A percentile compares a stretch with the other conserved stretches of the same genome.
These are phyloP conservation scores for Aspergillus sp. DNA, from an alignment of 2,329 filamentous ascomycete genomes.

Conservation along the genomic window DNA sequence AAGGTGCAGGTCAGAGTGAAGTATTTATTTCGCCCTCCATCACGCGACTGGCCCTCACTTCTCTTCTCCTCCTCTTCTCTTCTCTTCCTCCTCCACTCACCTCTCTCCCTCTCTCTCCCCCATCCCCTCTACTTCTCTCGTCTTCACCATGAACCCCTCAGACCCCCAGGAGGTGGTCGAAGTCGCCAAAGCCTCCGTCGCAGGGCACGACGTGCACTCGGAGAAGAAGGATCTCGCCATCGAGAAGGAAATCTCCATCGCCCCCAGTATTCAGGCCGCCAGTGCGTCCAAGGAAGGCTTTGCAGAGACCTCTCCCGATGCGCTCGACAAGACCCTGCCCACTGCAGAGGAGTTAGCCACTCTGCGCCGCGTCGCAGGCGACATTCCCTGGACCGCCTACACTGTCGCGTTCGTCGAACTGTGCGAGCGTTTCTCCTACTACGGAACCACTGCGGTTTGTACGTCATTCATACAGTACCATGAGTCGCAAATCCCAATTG, in stretches of 20 bases:
- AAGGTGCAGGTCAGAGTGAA: neutral
- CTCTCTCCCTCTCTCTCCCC: constrained; percentile 1
- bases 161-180: constrained; percentile 26
- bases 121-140: neutral
- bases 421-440: constrained; percentile 76
- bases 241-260: constrained; percentile 5
- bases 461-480: constrained; percentile 25
- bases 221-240: constrained; percentile 14
- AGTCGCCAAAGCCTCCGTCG: constrained; percentile 21
- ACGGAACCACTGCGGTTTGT: constrained; percentile 68
- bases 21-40: neutral
- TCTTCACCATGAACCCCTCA: constrained; percentile 24
- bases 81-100: neutral
- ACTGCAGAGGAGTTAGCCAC: constrained; percentile 33
- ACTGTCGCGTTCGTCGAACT: constrained; percentile 71
- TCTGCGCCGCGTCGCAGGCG: constrained; percentile 35
- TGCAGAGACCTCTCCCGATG: neutral
- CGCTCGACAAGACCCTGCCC: constrained; percentile 8
- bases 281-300: neutral
- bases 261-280: constrained; percentile 8
- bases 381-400: constrained; percentile 64
- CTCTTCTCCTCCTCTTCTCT: neutral
- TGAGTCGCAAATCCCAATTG: neutral
- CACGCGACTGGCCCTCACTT: neutral
- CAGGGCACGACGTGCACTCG: constrained; percentile 16